Conservation (phyloP, 805 yeast genomes). For the Tetrapisispora taiwanensis region DNA sequence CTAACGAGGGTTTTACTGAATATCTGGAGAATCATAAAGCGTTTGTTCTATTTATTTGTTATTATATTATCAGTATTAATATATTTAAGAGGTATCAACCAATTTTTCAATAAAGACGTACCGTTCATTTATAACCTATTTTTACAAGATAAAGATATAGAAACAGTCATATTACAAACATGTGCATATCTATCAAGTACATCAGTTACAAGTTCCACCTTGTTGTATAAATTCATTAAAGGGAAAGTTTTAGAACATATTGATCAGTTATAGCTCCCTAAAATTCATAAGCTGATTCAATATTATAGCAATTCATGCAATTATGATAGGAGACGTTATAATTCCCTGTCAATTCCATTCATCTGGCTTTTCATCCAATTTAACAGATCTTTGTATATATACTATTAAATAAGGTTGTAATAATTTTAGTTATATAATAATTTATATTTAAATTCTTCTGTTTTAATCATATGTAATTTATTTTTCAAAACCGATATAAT, state of each 20-base stretch:
- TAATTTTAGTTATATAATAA: no score
- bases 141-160: constrained; percentile 3
- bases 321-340: no score
- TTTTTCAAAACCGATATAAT: no score
- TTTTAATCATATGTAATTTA: no score
- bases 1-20: constrained; percentile 25
- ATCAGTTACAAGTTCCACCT: not conserved
- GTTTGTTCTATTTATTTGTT: constrained; percentile 12
- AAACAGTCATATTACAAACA: constrained; percentile 1
- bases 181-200: constrained; percentile 2
- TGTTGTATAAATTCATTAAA: not conserved
- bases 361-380: no score
- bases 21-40: constrained; percentile 22
- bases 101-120: constrained; percentile 14
- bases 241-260: not conserved
- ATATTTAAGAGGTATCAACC: constrained; percentile 28
- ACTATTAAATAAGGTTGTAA: no score
- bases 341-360: no score
- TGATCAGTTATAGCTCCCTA: not conserved
- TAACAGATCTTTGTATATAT: no score
- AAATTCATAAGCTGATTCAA: no score
- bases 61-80: constrained; percentile 17
- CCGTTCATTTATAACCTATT: constrained; percentile 8
- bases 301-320: no score
- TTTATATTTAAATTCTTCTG: no score